Percentiles rank a stretch among this genome's conserved stretches.
These are phyloP conservation scores for Carex scoparia DNA, from an alignment of 176 grass and related monocot species.

Conservation along the genomic window DNA sequence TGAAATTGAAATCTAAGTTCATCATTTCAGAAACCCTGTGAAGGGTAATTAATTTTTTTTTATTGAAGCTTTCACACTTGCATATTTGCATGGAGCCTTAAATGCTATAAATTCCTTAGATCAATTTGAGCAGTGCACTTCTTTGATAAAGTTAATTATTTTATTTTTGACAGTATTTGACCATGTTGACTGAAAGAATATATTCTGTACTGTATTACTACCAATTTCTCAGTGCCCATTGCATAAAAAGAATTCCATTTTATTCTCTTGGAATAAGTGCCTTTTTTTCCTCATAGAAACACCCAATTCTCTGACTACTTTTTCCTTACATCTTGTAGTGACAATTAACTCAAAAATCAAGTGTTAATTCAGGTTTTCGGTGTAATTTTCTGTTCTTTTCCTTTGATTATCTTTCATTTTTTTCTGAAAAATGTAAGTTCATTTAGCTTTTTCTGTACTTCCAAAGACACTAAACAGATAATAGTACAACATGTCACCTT, in stretches of 20 bases:
- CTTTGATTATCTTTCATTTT: not conserved
- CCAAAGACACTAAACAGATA: not conserved
- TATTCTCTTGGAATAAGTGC: conserved; percentile 16
- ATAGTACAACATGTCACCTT: not conserved
- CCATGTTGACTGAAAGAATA: conserved; percentile 18
- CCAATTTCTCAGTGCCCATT: not conserved
- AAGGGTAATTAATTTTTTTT: not conserved
- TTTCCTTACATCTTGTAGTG: not conserved
- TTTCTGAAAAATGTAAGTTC: not conserved
- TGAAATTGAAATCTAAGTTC: not conserved
- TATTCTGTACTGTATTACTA: not conserved
- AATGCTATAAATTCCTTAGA: not conserved
- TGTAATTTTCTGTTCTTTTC: not conserved
- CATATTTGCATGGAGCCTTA: not conserved
- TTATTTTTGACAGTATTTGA: not conserved
- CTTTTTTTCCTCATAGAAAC: not conserved
- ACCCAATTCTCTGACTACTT: not conserved
- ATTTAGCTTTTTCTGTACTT: not conserved
- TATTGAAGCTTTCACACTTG: not conserved
- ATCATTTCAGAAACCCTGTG: not conserved
- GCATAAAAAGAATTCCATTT: conserved; percentile 16
- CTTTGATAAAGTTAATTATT: not conserved
- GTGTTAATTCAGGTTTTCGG: not conserved
- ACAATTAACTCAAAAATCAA: not conserved
- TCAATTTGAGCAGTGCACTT: not conserved